phyloP scores from a whole-genome alignment of 2,329 filamentous ascomycete genomes.

The Chaetomium olivaceum region DNA sequence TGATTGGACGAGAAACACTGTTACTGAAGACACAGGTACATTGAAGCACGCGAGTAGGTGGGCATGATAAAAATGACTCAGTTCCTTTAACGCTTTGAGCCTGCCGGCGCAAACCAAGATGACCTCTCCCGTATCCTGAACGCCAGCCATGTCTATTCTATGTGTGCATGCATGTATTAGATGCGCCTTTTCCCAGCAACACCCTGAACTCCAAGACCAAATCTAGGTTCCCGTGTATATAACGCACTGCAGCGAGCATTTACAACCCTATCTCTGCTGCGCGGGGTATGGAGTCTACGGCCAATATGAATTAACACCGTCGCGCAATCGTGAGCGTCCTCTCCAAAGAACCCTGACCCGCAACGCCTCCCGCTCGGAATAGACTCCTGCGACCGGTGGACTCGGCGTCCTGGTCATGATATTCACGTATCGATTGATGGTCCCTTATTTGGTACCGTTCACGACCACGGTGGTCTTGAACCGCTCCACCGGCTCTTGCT shows the following conservation, averaged over 20 bases:
- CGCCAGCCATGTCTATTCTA: conserved; percentile 20
- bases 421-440: neutral
- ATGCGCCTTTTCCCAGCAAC: conserved; percentile 2
- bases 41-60: neutral
- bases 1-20: too few relatives aligned
- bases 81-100: neutral
- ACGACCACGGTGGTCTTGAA: conserved; percentile 21
- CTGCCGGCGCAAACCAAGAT: conserved; percentile 11
- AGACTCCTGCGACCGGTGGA: neutral
- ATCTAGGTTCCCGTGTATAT: conserved; percentile 13
- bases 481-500: conserved; percentile 31
- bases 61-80: neutral
- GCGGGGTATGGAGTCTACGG: neutral
- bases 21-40: too few relatives aligned
- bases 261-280: conserved; percentile 3
- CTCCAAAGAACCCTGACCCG: neutral
- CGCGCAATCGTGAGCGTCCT: neutral
- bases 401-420: neutral
- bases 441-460: conserved; percentile 21
- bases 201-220: conserved; percentile 9
- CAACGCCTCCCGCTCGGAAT: conserved; percentile 8
- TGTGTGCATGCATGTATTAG: neutral
- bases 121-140: conserved; percentile 18
- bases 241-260: neutral
- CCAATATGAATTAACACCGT: neutral